Conservation (phyloP, 148 eudicot genomes). For the Chenopodium quinoa region DNA sequence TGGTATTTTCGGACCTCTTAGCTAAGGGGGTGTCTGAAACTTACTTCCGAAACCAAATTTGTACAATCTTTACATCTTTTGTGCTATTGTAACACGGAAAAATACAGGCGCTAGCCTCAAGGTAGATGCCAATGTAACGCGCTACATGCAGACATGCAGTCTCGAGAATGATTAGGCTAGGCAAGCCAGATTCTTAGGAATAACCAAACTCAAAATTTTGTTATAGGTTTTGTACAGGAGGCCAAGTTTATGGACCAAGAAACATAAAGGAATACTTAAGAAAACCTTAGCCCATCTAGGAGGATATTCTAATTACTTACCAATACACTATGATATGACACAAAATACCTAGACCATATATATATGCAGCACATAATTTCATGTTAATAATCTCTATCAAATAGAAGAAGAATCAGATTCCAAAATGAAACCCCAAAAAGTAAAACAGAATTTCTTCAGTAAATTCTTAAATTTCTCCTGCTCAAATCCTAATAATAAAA, state of each 20-base stretch:
- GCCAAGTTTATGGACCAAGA: not conserved
- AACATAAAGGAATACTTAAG: slow-evolving; percentile 22
- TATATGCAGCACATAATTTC: not conserved
- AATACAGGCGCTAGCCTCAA: too few relatives aligned
- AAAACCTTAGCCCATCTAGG: slow-evolving; percentile 2
- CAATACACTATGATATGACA: not conserved
- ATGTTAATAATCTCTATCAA: slow-evolving; percentile 7
- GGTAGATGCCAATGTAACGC: not conserved
- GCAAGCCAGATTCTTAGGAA: slow-evolving; percentile 1
- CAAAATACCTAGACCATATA: not conserved
- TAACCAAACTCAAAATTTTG: not conserved
- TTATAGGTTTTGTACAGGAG: slow-evolving; percentile 1
- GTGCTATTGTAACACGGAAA: too few relatives aligned
- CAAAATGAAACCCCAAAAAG: slow-evolving; percentile 21
- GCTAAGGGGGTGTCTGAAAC: too few relatives aligned
- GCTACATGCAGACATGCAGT: not conserved
- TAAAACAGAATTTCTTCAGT: not conserved
- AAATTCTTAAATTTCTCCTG: slow-evolving; percentile 5
- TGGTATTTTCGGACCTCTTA: too few relatives aligned
- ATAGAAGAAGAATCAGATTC: slow-evolving; percentile 34
- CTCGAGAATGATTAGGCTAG: not conserved
- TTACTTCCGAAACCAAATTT: too few relatives aligned
- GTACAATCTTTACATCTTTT: too few relatives aligned
- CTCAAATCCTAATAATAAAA: not conserved
- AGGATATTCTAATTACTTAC: slow-evolving; percentile 9